These are phyloP conservation scores for Erythrophleum fordii DNA, from an alignment of 306 rosid species.

Conservation along the genomic window DNA sequence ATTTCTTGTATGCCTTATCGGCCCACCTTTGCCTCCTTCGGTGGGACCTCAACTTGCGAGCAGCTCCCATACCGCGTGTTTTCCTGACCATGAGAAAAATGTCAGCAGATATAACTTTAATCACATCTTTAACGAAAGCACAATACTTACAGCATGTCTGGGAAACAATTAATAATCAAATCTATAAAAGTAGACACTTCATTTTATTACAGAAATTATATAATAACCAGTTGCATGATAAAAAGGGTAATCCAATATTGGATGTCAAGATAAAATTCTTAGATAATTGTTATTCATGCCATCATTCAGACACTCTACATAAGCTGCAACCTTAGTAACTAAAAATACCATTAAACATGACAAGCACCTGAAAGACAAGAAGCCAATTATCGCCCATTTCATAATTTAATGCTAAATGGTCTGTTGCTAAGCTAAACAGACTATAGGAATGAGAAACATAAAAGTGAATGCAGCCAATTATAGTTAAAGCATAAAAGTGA, in stretches of 20 bases:
- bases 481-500: not conserved
- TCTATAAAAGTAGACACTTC: not conserved
- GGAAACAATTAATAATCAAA: not conserved
- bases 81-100: constrained; percentile 45
- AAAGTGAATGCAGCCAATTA: not conserved
- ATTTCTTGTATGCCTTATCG: constrained; percentile 69
- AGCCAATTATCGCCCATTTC: not conserved
- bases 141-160: not conserved
- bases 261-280: not conserved
- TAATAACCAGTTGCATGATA: not conserved
- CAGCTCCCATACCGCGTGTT: constrained; percentile 73
- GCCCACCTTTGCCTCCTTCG: constrained; percentile 75
- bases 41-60: constrained; percentile 73
- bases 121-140: not conserved
- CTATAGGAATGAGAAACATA: not conserved
- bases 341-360: not conserved
- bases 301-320: not conserved
- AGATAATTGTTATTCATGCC: not conserved
- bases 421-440: not conserved
- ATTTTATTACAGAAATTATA: not conserved
- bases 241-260: not conserved
- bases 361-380: not conserved
- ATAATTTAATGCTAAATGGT: not conserved
- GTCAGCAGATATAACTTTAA: not conserved
- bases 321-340: not conserved